Base-by-base conservation (phyloP, 306 rosid species). In the Castanopsis chinensis region DNA sequence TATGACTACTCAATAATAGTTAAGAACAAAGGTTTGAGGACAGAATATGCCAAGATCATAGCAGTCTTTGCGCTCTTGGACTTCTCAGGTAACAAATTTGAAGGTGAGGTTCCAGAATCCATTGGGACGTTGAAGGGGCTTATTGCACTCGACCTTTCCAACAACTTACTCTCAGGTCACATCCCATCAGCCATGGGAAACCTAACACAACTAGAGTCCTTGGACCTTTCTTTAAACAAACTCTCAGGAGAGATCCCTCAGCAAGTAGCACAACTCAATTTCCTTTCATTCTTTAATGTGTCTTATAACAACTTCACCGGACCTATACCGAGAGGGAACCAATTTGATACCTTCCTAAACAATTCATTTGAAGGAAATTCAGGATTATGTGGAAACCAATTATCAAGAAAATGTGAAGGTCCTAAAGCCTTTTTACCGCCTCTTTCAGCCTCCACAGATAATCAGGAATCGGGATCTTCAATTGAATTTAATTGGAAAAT, bases 371-470 rank as follows among this genome's bases (percentile, higher is more conserved):
- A 10, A 20, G 85, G 69, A 4, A 82, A 73, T 10, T 14, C 5
- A 5, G 78, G 81, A 27, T 28, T 82, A 10, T 77, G 85, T 20
- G 79, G 72, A 12, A 21, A 2, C 2, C 86, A 73, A 7, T 73
- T 74, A 18, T 5, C 69, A 63, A 74, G 75, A 8, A 78, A 78
- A 74, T 83, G 83, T 69, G 79, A 15, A 23, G 21, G 19, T 25
- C 55, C 57, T 58, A 2, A 33, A 8, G 64, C 12, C 5, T 8
- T 1, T n/a, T 12, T 8, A 11, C 70, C 41, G 4, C 56, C 43
- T 37, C 45, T 8, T 37, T 37, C 11, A 37, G 45, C 45, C 11
- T 37, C 45, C 45, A 7, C 45, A 41, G 80, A 77, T 3, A 25
- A 41, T 4, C 21, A 77, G 5, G 43, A 53, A 33, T 37, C 18